Evolutionary conservation across 1,139 yeast genomes (phyloP), one percentile per base, ranked within the genome.

Genomic region (Hansenula sp.): DNA sequence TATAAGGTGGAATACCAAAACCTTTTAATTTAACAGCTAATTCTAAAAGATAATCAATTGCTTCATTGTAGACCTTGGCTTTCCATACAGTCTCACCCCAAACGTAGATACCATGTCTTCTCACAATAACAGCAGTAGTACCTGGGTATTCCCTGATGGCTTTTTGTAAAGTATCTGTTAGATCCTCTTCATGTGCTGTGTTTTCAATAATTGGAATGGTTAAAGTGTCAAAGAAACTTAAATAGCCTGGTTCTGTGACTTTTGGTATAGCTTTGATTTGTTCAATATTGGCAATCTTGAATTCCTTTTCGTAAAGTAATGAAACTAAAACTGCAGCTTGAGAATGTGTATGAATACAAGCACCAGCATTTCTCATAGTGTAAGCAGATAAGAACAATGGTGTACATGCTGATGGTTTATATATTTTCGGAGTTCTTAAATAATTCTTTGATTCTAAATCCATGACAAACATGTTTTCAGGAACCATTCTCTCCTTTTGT

Each of bases 51-150:
- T 90, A 90, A 58, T 90, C 97, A 50, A 90, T 78, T 27, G 97
- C 95, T 62, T 92, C 97, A 59, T 89, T 88, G 61, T 85, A 83
- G 16, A 90, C 78, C 65, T 90, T 90, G 38, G 97, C 96, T 62
- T 89, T 88, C 87, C 95, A 85, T 12, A 88, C 87, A 21, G 76
- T 79, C 52, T 85, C 89, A 20, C 97, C 97, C 97, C 97, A 90
- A 14, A 89, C 96, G 57, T 83, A 90, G 32, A 90, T 82, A 1
- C 98, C 98, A 56, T 90, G 98, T 58, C 96, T 73, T 61, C 96
- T 76, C 8, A 90, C 97, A 43, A 90, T 69, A 1, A 90, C 90
- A 0, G 97, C 97, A 8, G 89, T 76, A 3, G 95, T 68, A 0
- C 77, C 73, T 2, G 97, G 96, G 51, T 87, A 83, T 17, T 74